A percentile compares a stretch with the other conserved stretches of the same genome.
These are phyloP conservation scores for Carex myosuroides DNA, from an alignment of 176 grass and related monocot genomes.

Conservation along the genomic window DNA sequence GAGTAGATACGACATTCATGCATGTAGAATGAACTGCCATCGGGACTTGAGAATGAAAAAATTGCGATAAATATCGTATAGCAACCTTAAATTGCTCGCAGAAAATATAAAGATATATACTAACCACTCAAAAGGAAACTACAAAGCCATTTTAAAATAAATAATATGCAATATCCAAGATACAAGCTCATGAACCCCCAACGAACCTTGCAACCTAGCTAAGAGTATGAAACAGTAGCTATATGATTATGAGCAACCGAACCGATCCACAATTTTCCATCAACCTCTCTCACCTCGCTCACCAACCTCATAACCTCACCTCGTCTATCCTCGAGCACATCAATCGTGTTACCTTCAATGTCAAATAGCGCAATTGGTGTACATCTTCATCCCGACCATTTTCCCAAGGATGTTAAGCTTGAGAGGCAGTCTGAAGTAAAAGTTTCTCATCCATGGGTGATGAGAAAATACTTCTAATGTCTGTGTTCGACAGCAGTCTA, in stretches of 20 bases:
- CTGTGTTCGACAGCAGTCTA: conserved; percentile 75
- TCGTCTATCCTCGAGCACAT: conserved; percentile 66
- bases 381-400: conserved; percentile 54
- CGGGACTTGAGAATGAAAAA: no score
- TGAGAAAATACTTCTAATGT: conserved; percentile 56
- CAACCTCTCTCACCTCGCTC: conserved; percentile 78
- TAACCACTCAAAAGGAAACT: background rate
- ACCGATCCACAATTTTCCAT: conserved; percentile 72
- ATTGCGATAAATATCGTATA: no score
- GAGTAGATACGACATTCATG: no score
- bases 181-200: background rate
- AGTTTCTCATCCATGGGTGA: conserved; percentile 64
- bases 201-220: background rate
- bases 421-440: conserved; percentile 67
- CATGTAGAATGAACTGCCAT: no score
- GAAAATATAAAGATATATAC: background rate
- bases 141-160: conserved; percentile 6
- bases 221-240: conserved; percentile 58
- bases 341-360: conserved; percentile 45
- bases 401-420: conserved; percentile 46
- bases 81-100: background rate
- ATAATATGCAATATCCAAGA: conserved; percentile 3
- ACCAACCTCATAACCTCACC: conserved; percentile 82
- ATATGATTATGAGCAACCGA: conserved; percentile 93
- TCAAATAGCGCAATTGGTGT: conserved; percentile 65